A percentile compares a stretch with the other conserved stretches of the same genome.
These are phyloP conservation scores for Hypoxylon cercidicola DNA, from an alignment of 495 filamentous ascomycete genomes.

Conservation along the genomic window DNA sequence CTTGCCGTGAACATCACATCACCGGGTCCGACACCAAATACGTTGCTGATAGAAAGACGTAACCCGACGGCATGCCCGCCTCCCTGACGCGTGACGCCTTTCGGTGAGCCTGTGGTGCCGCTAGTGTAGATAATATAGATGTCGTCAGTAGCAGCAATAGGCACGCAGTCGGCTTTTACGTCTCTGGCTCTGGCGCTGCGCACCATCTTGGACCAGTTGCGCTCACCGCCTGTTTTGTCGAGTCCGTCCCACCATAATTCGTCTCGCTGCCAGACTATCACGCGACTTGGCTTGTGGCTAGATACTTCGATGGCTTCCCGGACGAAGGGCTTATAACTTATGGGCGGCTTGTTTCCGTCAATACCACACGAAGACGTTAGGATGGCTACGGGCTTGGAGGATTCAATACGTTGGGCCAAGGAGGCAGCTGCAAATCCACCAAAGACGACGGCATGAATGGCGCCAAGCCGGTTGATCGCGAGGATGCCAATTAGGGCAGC, in stretches of 20 bases:
- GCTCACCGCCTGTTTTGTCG: conserved; percentile 70
- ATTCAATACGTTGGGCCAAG: conserved; percentile 89
- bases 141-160: conserved; percentile 78
- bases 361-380: conserved; percentile 94
- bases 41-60: conserved; percentile 76
- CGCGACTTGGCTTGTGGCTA: conserved; percentile 69
- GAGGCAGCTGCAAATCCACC: conserved; percentile 86
- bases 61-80: conserved; percentile 91
- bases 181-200: conserved; percentile 72
- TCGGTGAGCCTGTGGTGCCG: conserved; percentile 87
- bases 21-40: conserved; percentile 83
- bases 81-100: conserved; percentile 85
- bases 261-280: conserved; percentile 81
- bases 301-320: conserved; percentile 71
- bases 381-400: conserved; percentile 76
- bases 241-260: conserved; percentile 77
- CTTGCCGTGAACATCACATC: conserved; percentile 84
- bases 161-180: conserved; percentile 74
- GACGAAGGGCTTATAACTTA: conserved; percentile 76
- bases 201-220: conserved; percentile 82
- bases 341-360: conserved; percentile 81
- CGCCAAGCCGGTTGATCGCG: conserved; percentile 82
- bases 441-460: conserved; percentile 92
- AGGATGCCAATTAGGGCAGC: conserved; percentile 86
- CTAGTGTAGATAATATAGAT: conserved; percentile 92